A percentile compares a stretch with the other conserved stretches of the same genome.
Conservation (phyloP, 768 basidiomycete species). For the Psilocybe azurescens region DNA sequence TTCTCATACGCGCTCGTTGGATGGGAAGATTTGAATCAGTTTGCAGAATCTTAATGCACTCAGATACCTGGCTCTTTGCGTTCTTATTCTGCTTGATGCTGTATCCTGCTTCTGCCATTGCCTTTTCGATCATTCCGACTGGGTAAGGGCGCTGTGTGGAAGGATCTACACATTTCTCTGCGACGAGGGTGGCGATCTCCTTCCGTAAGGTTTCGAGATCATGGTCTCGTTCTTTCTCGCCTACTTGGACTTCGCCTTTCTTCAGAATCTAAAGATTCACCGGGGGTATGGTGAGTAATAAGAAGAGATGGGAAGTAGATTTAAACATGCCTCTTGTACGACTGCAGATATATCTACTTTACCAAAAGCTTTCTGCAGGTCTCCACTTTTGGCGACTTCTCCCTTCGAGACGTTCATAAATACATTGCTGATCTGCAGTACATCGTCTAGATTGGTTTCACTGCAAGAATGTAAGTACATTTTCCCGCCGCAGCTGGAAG, state of each 20-base stretch:
- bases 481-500: neutral
- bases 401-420: conserved; percentile 98
- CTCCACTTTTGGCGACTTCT: conserved; percentile 85
- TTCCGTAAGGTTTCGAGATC: conserved; percentile 80
- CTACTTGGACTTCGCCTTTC: conserved; percentile 96
- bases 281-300: neutral
- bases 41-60: conserved; percentile 86
- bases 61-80: conserved; percentile 94
- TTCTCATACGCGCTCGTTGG: conserved; percentile 91
- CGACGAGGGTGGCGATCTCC: conserved; percentile 93
- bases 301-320: neutral
- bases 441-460: conserved; percentile 93
- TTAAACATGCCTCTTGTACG: conserved; percentile 73
- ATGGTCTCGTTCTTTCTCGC: conserved; percentile 95
- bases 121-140: conserved; percentile 96
- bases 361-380: conserved; percentile 91
- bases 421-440: conserved; percentile 95
- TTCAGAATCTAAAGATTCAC: conserved; percentile 71
- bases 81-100: conserved; percentile 88
- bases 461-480: conserved; percentile 39
- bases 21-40: conserved; percentile 87
- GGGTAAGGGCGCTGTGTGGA: conserved; percentile 88
- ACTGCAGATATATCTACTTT: conserved; percentile 73
- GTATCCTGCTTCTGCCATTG: conserved; percentile 94
- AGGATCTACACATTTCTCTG: conserved; percentile 96